Base-by-base conservation (phyloP, 73 alveolate genomes). In the Paramecium bursaria region DNA sequence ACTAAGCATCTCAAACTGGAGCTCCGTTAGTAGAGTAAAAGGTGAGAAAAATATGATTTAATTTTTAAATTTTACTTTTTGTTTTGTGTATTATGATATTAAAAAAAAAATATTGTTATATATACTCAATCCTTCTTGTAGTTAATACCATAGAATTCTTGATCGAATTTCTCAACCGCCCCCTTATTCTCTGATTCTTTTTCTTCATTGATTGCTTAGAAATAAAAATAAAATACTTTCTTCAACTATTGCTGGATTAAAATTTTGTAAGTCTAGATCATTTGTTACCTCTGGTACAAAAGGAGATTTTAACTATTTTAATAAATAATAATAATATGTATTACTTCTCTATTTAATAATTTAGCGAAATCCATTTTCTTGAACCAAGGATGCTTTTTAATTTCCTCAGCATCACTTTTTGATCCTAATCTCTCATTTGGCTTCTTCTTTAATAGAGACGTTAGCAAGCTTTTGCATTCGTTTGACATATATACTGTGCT, bases 391-490 rank as follows among this genome's bases (percentile, higher is more conserved):
- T 95, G 97, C 67, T 91, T 90, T 86, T 95, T 97, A 9, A 97
- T 94, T 75, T 95, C 99, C 47, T 97, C 95, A 27, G 98, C 92
- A 47, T 87, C 97, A 42, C 94, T 77, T 46, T 86, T 86, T 39
- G 90, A 90, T 11, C 99, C 99, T 51, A 97, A 74, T 91, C 99
- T 95, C 61, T 88, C 88, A 49, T 55, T 47, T 3, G 99, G 99
- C 50, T 97, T 96, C 87, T 94, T 95, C 33, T 91, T 91, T 48
- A 97, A 75, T 25, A 86, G 48, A 35, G 50, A 86, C 44, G 50
- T 29, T n/a, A 87, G 15, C 7, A 87, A 22, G 21, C 46, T 74
- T 54, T 85, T 94, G 9, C 98, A 96, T 9, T 91, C 95, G 30
- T 77, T 79, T 13, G 98, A 87, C 13, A 97, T 85, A 61, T 87